Conservation (phyloP, 345 rosid genomes). For the Aquilaria sinensis region DNA sequence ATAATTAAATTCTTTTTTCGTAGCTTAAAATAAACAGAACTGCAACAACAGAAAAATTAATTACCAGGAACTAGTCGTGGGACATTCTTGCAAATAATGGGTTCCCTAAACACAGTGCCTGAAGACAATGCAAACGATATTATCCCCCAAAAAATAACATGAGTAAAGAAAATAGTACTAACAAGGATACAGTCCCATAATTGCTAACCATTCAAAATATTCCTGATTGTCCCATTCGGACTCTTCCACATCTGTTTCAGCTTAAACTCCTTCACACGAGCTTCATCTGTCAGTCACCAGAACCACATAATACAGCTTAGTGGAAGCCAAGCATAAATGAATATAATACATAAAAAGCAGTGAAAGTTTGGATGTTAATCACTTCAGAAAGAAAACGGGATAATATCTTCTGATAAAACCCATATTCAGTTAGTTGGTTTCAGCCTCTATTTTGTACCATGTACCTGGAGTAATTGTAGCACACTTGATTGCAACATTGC, state of each 20-base stretch:
- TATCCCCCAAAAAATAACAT: neutral
- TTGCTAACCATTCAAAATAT: slow-evolving; percentile 80
- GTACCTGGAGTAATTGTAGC: too few relatives aligned
- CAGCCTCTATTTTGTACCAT: too few relatives aligned
- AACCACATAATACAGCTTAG: slow-evolving; percentile 8
- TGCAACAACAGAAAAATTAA: slow-evolving; percentile 2
- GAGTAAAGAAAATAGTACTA: too few relatives aligned
- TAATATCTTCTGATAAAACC: too few relatives aligned
- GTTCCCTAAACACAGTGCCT: slow-evolving; percentile 99
- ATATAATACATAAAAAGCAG: neutral
- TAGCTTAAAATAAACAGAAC: slow-evolving; percentile 1
- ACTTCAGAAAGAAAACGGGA: too few relatives aligned
- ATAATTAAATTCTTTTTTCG: slow-evolving; percentile 5
- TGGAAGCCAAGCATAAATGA: neutral
- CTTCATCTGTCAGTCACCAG: slow-evolving; percentile 60
- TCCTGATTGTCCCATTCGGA: slow-evolving; percentile 95
- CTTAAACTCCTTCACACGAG: slow-evolving; percentile 75
- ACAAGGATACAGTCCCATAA: neutral
- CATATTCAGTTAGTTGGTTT: too few relatives aligned
- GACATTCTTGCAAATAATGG: slow-evolving; percentile 88
- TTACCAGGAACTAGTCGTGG: slow-evolving; percentile 85
- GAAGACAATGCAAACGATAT: slow-evolving; percentile 15
- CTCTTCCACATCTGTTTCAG: slow-evolving; percentile 98
- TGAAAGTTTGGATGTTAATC: too few relatives aligned
- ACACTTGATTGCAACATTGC: too few relatives aligned